These are phyloP conservation scores for Dendrocalamus sinicus DNA, from an alignment of 176 grass and related monocot species.

Conservation along the genomic window DNA sequence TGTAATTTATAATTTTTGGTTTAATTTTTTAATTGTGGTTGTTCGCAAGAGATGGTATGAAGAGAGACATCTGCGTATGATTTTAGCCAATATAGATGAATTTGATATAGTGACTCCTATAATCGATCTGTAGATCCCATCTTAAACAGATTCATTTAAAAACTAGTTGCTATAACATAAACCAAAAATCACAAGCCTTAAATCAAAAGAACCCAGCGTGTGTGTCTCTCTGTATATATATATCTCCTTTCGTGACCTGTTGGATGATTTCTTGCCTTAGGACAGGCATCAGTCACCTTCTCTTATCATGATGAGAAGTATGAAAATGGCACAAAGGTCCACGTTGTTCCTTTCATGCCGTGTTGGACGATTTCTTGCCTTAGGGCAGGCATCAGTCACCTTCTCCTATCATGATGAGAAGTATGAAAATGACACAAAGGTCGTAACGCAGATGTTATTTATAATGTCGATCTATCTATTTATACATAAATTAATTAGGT, in stretches of 20 bases:
- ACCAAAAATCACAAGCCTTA: no score
- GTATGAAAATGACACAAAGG: conserved; percentile 22
- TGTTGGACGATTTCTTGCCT: background rate
- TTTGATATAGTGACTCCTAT: no score
- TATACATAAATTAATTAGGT: background rate
- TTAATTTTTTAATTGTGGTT: no score
- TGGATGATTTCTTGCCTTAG: conserved; percentile 1
- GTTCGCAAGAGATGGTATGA: no score
- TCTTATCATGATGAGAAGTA: conserved; percentile 32
- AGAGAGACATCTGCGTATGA: no score
- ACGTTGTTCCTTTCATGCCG: conserved; percentile 9
- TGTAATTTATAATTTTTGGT: no score
- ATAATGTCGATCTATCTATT: background rate
- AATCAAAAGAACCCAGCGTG: no score
- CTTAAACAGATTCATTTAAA: no score
- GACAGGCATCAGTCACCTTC: background rate
- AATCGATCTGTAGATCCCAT: no score
- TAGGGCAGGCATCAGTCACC: background rate
- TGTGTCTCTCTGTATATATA: no score
- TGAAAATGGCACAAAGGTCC: conserved; percentile 20
- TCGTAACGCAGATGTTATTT: conserved; percentile 25
- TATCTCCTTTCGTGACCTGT: conserved; percentile 13
- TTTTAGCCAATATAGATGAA: no score
- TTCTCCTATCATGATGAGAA: conserved; percentile 41
- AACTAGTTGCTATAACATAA: no score